Evolutionary conservation across 2,329 filamentous ascomycete species (phyloP), one percentile per base, ranked within the genome.

Genomic region (Sclerotinia sclerotiorum): DNA sequence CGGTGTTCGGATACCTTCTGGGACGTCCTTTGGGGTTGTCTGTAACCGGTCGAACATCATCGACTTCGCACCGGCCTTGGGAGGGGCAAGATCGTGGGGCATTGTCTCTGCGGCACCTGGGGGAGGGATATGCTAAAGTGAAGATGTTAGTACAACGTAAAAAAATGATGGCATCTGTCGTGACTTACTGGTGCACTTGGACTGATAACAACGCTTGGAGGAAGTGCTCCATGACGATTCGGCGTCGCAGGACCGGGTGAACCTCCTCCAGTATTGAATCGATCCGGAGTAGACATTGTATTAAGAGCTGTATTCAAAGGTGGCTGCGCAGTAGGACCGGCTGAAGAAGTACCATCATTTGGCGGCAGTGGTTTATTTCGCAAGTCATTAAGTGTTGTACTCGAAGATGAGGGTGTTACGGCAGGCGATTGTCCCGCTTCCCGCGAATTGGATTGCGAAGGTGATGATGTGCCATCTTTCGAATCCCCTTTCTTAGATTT

Each of bases 41-140:
- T 97, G 93, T 70, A 97, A 86, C 70, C 93, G 88, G 79, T 96
- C 92, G 80, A 93, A 96, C 76, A 96, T 88, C 74, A 93, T 82
- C 27, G 93, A 95, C 83, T 98, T 98, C 77, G 91, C 87, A 67
- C 93, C 93, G 55, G 92, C 90, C 81, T 97, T 97, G 24, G 95
- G 95, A 66, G 95, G 95, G 42, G 93, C 93, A 69, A 99, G 88
- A 78, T 99, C 95, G 77, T 96, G 93, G 65, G 95, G 95, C 94
- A 99, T 98, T 7, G 94, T 97, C 82, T 99, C 95, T 72, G 94
- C 91, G 69, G 94, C 90, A 73, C 95, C 95, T 60, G 95, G 95
- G 71, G 93, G 93, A 63, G 95, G 94, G 56, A 95, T 84, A 81
- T 99, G 95, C 93, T 95, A 67, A 67, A 27, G 57, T 29, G 15